Evolutionary conservation across 163 green algal genomes (phyloP).

Genomic region (Picocystis sp.): DNA sequence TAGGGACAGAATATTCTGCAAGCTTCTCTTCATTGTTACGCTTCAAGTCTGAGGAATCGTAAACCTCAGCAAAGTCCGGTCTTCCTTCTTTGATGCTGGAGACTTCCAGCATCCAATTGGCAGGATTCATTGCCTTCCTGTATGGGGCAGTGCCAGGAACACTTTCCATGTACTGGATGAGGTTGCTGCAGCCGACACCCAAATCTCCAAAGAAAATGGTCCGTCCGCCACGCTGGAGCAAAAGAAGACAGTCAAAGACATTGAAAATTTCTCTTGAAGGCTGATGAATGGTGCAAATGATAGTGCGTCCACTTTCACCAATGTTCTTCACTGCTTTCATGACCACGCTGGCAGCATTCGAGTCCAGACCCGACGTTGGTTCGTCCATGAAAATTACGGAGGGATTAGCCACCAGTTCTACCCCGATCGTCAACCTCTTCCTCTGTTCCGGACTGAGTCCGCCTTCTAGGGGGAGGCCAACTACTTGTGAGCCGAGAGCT

Average conservation of each 20-base stretch:
- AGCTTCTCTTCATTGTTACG: too few relatives aligned
- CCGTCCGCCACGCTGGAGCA: slow-evolving; percentile 47
- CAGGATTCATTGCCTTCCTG: slow-evolving; percentile 49
- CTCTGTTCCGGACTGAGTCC: not conserved
- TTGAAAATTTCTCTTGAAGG: slow-evolving; percentile 24
- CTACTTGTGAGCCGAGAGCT: slow-evolving; percentile 26
- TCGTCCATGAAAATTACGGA: slow-evolving; percentile 29
- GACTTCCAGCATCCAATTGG: slow-evolving; percentile 68
- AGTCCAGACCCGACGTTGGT: slow-evolving; percentile 54
- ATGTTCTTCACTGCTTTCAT: slow-evolving; percentile 60
- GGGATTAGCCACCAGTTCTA: slow-evolving; percentile 4
- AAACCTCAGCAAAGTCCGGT: slow-evolving; percentile 21
- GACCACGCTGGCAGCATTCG: slow-evolving; percentile 52
- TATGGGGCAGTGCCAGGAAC: slow-evolving; percentile 28
- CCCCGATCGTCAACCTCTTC: not conserved
- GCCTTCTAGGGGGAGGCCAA: not conserved
- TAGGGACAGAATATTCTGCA: not conserved
- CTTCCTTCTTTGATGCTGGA: slow-evolving; percentile 7
- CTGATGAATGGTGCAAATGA: slow-evolving; percentile 8
- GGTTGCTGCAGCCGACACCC: slow-evolving; percentile 23
- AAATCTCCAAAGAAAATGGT: slow-evolving; percentile 46
- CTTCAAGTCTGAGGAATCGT: not conserved
- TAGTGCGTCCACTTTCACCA: slow-evolving; percentile 34
- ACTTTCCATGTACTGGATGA: slow-evolving; percentile 45
- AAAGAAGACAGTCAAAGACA: slow-evolving; percentile 56